Conservation (phyloP, 495 filamentous ascomycete genomes). For the Aspergillus conjunctus region DNA sequence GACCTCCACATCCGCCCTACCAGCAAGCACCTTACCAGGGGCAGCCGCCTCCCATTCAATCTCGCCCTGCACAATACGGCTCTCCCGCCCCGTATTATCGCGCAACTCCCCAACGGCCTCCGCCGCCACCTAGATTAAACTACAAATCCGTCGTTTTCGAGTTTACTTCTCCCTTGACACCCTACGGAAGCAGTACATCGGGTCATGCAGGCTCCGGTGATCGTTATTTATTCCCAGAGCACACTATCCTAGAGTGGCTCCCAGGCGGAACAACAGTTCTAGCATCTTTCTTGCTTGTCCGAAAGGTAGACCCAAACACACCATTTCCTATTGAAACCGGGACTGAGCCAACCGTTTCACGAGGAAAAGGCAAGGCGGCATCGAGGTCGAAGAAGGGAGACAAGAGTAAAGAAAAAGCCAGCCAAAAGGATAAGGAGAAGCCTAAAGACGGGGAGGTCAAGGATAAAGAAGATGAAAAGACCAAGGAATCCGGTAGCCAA, state of each 20-base stretch:
- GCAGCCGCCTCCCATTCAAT: conserved; percentile 40
- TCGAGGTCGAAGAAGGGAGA: conserved; percentile 44
- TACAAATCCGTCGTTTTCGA: conserved; percentile 80
- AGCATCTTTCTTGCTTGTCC: conserved; percentile 54
- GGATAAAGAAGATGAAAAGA: neutral
- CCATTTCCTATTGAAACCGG: conserved; percentile 43
- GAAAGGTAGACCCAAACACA: conserved; percentile 49
- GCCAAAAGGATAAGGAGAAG: conserved; percentile 25
- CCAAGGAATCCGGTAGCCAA: neutral
- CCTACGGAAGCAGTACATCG: conserved; percentile 51
- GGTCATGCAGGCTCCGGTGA: conserved; percentile 75
- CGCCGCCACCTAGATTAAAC: conserved; percentile 50
- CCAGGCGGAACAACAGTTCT: conserved; percentile 50
- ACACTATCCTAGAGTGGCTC: conserved; percentile 77
- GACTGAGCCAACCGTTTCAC: conserved; percentile 30
- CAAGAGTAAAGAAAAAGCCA: conserved; percentile 35
- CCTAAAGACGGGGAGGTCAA: conserved; percentile 7
- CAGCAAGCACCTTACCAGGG: conserved; percentile 37
- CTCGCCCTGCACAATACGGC: conserved; percentile 41
- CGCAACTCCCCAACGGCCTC: conserved; percentile 28
- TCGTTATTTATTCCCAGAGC: conserved; percentile 85
- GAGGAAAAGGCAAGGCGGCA: conserved; percentile 35
- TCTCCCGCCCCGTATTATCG: conserved; percentile 43
- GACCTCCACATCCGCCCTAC: conserved; percentile 33
- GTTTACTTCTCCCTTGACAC: conserved; percentile 60